Evolutionary conservation across 345 rosid genomes (phyloP).

Genomic region (Salix dunnii): DNA sequence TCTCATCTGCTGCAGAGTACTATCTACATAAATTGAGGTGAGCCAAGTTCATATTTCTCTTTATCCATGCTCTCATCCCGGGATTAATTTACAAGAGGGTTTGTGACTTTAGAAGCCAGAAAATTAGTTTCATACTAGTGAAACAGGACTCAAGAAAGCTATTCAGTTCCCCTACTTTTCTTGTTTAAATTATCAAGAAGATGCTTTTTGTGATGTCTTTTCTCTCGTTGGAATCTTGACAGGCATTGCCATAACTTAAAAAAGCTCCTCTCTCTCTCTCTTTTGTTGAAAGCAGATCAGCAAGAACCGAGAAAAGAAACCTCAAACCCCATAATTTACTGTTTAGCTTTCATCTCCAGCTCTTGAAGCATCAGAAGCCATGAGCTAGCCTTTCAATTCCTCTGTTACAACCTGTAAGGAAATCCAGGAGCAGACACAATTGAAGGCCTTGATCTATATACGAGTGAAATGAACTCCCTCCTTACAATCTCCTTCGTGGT

Average conservation of each 20-base stretch:
- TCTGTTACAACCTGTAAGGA: not conserved
- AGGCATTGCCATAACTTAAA: slow-evolving; percentile 12
- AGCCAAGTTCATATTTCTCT: not conserved
- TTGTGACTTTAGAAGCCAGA: not conserved
- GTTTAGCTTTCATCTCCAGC: not conserved
- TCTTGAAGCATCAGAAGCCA: not conserved
- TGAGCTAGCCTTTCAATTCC: slow-evolving; percentile 3
- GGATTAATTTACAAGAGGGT: not conserved
- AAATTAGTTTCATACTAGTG: not conserved
- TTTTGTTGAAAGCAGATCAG: slow-evolving; percentile 23
- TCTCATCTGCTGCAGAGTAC: not conserved
- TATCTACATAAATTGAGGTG: not conserved
- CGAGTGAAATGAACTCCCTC: slow-evolving; percentile 33
- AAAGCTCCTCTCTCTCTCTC: slow-evolving; percentile 3
- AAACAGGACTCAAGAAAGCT: too few species aligned
- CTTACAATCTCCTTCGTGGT: slow-evolving; percentile 41
- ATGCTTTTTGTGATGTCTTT: slow-evolving; percentile 23
- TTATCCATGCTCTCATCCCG: not conserved
- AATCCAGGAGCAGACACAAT: not conserved
- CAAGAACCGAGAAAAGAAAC: slow-evolving; percentile 12
- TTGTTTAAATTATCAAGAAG: not conserved
- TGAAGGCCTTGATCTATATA: slow-evolving; percentile 6
- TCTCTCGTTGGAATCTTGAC: slow-evolving; percentile 29
- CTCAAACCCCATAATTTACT: slow-evolving; percentile 4
- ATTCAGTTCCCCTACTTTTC: not conserved